Conservation (phyloP, 495 filamentous ascomycete species). For the Hapsidospora chrysogenum region DNA sequence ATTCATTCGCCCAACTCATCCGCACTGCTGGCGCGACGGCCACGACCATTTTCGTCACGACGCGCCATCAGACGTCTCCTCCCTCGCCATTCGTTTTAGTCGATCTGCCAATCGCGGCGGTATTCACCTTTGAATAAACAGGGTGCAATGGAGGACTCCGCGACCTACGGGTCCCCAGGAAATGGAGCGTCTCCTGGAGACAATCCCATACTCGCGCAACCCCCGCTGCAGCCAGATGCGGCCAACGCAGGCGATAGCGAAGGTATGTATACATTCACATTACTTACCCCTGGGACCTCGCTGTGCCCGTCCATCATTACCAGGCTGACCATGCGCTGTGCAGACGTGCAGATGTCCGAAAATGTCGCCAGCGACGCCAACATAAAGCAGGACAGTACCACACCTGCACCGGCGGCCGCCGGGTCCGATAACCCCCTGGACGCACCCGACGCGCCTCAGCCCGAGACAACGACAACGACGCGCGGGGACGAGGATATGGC, state of each 20-base stretch:
- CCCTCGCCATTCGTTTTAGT: too few species aligned
- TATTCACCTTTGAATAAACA: too few species aligned
- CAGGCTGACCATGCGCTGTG: too few species aligned
- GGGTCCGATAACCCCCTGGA: conserved; percentile 81
- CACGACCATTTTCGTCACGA: too few species aligned
- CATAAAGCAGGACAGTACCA: conserved; percentile 35
- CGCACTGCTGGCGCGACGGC: too few species aligned
- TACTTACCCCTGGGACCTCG: too few species aligned
- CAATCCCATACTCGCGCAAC: conserved; percentile 35
- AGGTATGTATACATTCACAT: too few species aligned
- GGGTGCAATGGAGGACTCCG: conserved; percentile 41
- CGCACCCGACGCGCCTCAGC: conserved; percentile 60
- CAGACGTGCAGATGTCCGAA: conserved; percentile 41
- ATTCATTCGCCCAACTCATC: too few species aligned
- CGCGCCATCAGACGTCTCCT: too few species aligned
- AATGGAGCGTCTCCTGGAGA: conserved; percentile 31
- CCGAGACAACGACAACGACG: conserved; percentile 46
- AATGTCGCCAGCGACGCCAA: conserved; percentile 18
- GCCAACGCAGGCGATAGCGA: conserved; percentile 10
- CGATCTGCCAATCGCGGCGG: too few species aligned
- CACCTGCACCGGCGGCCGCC: conserved; percentile 32
- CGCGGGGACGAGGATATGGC: conserved; percentile 66
- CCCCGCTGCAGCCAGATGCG: conserved; percentile 24
- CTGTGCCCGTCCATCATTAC: too few species aligned
- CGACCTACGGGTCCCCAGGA: conserved; percentile 35